A percentile compares a stretch with the other conserved stretches of the same genome.
Conservation (phyloP, 495 filamentous ascomycete genomes). For the Penicillium cataractarum region DNA sequence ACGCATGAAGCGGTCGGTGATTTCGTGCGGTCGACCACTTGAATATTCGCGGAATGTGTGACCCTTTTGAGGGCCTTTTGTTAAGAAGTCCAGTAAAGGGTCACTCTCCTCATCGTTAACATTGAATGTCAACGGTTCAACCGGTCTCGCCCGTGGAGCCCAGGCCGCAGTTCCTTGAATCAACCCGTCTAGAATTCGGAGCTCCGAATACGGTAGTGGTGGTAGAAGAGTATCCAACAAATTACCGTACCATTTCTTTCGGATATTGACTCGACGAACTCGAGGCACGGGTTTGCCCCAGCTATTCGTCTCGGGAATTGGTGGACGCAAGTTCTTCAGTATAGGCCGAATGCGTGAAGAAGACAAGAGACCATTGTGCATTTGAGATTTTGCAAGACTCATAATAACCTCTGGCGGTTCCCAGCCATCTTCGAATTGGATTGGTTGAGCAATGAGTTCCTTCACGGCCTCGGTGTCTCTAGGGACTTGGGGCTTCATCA, state of each 20-base stretch:
- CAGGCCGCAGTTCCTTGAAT: slow-evolving; percentile 54
- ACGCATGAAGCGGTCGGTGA: slow-evolving; percentile 50
- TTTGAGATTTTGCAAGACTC: slow-evolving; percentile 44
- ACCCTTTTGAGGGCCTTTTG: slow-evolving; percentile 38
- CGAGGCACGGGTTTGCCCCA: slow-evolving; percentile 64
- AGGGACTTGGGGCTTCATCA: slow-evolving; percentile 47
- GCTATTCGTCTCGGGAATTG: slow-evolving; percentile 60
- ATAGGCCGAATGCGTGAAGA: slow-evolving; percentile 29
- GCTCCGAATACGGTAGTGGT: slow-evolving; percentile 70
- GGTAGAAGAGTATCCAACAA: slow-evolving; percentile 64
- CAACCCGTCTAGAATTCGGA: slow-evolving; percentile 61
- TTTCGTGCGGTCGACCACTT: slow-evolving; percentile 41
- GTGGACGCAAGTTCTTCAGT: slow-evolving; percentile 48
- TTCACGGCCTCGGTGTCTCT: slow-evolving; percentile 31
- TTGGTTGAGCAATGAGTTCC: slow-evolving; percentile 22
- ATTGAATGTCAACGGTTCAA: slow-evolving; percentile 7
- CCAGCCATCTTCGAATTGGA: slow-evolving; percentile 39
- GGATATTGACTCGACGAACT: slow-evolving; percentile 59
- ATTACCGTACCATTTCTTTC: slow-evolving; percentile 60
- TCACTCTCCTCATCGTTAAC: slow-evolving; percentile 6
- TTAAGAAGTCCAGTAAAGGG: slow-evolving; percentile 28
- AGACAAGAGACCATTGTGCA: slow-evolving; percentile 26
- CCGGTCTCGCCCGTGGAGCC: slow-evolving; percentile 42
- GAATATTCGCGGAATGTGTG: slow-evolving; percentile 36
- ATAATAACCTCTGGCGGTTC: slow-evolving; percentile 36